Base-by-base conservation (phyloP, 2,329 filamentous ascomycete genomes). In the Alternaria metachromatica region DNA sequence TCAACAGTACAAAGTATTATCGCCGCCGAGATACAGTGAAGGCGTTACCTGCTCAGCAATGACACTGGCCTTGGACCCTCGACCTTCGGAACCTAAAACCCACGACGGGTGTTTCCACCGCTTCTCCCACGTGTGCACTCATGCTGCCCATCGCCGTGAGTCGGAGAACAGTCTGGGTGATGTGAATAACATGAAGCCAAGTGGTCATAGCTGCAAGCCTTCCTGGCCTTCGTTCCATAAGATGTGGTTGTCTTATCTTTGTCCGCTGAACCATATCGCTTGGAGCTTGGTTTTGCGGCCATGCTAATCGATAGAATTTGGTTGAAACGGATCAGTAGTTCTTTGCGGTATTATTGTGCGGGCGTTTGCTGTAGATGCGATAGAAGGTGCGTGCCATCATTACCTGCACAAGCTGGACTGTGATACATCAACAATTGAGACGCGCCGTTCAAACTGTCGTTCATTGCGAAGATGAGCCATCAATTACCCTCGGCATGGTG, bases 31-130 rank as follows among this genome's bases (percentile, higher is more conserved):
- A 26, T 21, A 20, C n/a, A 20, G 43, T 45, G 43, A 11, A 37
- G 18, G 21, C n/a, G 18, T 33, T 18, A 23, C 21, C 49, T 9
- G 28, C 28, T 48, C 26, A 60, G 18, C 51, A 50, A 28, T 56
- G 25, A 56, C 23, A 48, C 41, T 43, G 12, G 51, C 33, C 50
- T 49, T 33, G 44, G 21, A 18, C 33, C n/a, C 23, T 33, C 25
- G 4, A 60, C 41, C 26, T 55, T 60, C n/a, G 41, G 50, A n/a
- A 55, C 55, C 41, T 48, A 48, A 60, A 60, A 20, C 58, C 58
- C 25, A 60, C 41, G 18, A 60, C 41, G 20, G 55, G 21, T 43
- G 58, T 60, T 18, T 50, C 50, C 5, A 56, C 50, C 5, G 44
- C 53, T 23, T 54, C 21, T 51, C 60, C 56, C 26, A 30, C n/a